A percentile compares a stretch with the other conserved stretches of the same genome.
phyloP scores from a whole-genome alignment of 331 rosid genomes.

The Ulmus americana region DNA sequence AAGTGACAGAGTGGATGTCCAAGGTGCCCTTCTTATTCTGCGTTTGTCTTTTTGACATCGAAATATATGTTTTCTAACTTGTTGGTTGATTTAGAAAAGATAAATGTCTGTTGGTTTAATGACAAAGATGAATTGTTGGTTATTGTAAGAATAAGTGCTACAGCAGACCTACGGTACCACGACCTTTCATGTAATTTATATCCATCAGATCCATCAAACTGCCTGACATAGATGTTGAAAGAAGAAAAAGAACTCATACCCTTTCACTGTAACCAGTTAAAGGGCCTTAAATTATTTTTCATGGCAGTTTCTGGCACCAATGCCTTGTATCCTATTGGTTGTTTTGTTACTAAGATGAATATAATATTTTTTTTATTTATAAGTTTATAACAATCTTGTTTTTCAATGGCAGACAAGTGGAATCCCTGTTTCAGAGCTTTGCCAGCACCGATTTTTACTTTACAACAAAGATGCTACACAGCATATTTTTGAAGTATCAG shows the following conservation, averaged over 20 bases:
- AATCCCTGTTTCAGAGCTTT: slow-evolving; percentile 73
- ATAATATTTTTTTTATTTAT: not conserved
- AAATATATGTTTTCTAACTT: not conserved
- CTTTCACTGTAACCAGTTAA: not conserved
- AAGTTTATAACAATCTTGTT: not conserved
- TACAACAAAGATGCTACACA: slow-evolving; percentile 86
- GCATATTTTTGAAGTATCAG: slow-evolving; percentile 86
- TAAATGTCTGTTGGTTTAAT: not conserved
- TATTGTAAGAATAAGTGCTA: no score
- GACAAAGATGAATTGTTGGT: not conserved
- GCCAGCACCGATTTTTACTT: slow-evolving; percentile 71
- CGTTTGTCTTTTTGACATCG: not conserved
- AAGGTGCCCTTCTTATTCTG: slow-evolving; percentile 42
- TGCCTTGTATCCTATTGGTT: not conserved
- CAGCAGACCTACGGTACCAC: no score
- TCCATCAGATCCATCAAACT: no score
- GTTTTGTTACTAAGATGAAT: not conserved
- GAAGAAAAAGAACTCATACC: no score
- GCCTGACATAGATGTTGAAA: no score
- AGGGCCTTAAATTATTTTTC: not conserved
- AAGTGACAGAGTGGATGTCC: slow-evolving; percentile 98
- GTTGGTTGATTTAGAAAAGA: not conserved
- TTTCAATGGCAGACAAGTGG: slow-evolving; percentile 73
- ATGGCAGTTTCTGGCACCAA: not conserved
- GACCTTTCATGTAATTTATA: no score